Conservation (phyloP, 495 filamentous ascomycete genomes). For the Paragyromitra xinjiangensis region DNA sequence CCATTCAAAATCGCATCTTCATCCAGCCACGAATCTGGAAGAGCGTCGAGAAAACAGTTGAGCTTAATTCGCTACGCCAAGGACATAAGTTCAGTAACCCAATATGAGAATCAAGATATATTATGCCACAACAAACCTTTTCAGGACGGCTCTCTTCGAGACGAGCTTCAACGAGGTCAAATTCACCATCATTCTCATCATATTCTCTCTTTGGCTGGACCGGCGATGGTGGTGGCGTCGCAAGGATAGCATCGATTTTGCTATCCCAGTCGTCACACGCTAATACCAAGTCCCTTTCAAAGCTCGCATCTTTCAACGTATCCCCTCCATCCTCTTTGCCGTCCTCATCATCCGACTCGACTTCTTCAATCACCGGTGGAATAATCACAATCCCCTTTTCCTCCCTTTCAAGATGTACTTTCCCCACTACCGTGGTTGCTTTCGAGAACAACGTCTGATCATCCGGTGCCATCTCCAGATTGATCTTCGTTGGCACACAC, state of each 20-base stretch:
- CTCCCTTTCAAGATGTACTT: slow-evolving; percentile 20
- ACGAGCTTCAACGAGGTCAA: slow-evolving; percentile 63
- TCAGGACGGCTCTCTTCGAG: slow-evolving; percentile 59
- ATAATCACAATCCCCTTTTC: slow-evolving; percentile 63
- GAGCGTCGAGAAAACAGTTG: slow-evolving; percentile 64
- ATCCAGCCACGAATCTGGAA: slow-evolving; percentile 63
- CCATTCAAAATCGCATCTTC: slow-evolving; percentile 62
- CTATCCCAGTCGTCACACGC: slow-evolving; percentile 85
- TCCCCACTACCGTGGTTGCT: slow-evolving; percentile 60
- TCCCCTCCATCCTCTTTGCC: slow-evolving; percentile 67
- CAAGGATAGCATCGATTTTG: slow-evolving; percentile 61
- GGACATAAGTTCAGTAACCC: slow-evolving; percentile 36
- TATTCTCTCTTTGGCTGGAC: slow-evolving; percentile 44
- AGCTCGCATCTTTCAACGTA: slow-evolving; percentile 53
- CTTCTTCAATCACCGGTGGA: slow-evolving; percentile 59
- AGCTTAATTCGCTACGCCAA: slow-evolving; percentile 37
- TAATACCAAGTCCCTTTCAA: slow-evolving; percentile 76
- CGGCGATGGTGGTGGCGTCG: slow-evolving; percentile 44
- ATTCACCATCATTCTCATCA: slow-evolving; percentile 58
- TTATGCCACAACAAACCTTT: slow-evolving; percentile 44
- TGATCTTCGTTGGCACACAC: slow-evolving; percentile 84
- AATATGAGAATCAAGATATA: slow-evolving; percentile 36
- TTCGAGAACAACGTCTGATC: slow-evolving; percentile 82
- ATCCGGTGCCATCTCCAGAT: slow-evolving; percentile 80
- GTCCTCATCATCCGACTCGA: slow-evolving; percentile 63